Evolutionary conservation across 208 protist genomes (phyloP), one percentile per base, ranked within the genome.

Genomic region (Tritrichomonas musculus): DNA sequence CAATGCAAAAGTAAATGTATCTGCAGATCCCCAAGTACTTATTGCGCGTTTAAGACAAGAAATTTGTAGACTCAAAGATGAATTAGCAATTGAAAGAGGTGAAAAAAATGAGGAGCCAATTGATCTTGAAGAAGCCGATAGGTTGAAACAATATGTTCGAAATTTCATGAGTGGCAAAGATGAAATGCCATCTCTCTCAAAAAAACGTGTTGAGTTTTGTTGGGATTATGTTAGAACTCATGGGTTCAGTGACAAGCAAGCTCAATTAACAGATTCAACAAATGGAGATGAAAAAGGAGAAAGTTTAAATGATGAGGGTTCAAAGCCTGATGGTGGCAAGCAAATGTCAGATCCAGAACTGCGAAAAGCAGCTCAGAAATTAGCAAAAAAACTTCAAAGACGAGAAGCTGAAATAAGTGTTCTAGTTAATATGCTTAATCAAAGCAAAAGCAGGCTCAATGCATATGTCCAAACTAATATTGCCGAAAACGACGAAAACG

Each of bases 101-200:
- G 77, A 88, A 88, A 47, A 88, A 88, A 36, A 88, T 17, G 77
- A 88, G 11, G 44, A 88, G 30, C 47, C 77, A 39, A 88, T 88
- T 20, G 36, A 5, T 27, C n/a, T 33, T 25, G 77, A 88, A 53
- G 77, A 88, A 88, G 11, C 4, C n/a, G 30, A 88, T 3, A 25
- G 44, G 47, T 11, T 88, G 1, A 88, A 53, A 33, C 27, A 88
- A 57, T 25, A n/a, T 27, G 44, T 88, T 53, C 33, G 0, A 13
- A 27, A n/a, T 60, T 88, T 53, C 27, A 88, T 88, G 64, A 69
- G 27, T 33, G 64, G 64, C 3, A n/a, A 20, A 57, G 17, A 25
- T 53, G 30, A 88, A 57, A 39, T 88, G 41, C 25, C 41, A 88
- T 17, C 47, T 60, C 17, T 47, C 20, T n/a, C 77, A n/a, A 20